These are phyloP conservation scores for Diplodia sapinea DNA, from an alignment of 2,329 filamentous ascomycete genomes.

Conservation along the genomic window DNA sequence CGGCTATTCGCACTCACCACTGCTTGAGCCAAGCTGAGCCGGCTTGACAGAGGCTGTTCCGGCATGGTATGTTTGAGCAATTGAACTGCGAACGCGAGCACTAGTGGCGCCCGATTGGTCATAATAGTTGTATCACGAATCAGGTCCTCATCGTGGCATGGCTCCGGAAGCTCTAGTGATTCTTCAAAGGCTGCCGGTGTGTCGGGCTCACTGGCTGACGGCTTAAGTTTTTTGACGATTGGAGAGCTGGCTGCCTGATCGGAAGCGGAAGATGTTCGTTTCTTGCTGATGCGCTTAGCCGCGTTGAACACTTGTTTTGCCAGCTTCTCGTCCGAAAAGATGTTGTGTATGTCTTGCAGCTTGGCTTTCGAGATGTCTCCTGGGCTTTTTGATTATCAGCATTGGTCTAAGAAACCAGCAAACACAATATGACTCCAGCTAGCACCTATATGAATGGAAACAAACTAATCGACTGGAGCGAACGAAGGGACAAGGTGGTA, in stretches of 20 bases:
- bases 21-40: conserved; percentile 81
- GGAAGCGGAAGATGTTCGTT: conserved; percentile 50
- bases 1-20: conserved; percentile 82
- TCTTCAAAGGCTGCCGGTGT: conserved; percentile 66
- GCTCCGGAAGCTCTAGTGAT: conserved; percentile 63
- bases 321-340: conserved; percentile 60
- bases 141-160: conserved; percentile 62
- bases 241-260: conserved; percentile 41
- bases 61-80: conserved; percentile 82
- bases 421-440: neutral
- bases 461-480: neutral
- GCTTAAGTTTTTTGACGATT: conserved; percentile 47
- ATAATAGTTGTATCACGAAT: conserved; percentile 65
- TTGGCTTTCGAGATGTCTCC: conserved; percentile 58
- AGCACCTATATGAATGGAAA: neutral
- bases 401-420: neutral
- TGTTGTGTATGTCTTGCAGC: conserved; percentile 49
- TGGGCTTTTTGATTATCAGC: conserved; percentile 40
- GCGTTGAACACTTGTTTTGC: conserved; percentile 63
- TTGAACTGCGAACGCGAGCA: conserved; percentile 79
- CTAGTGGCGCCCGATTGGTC: conserved; percentile 81
- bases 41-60: conserved; percentile 81
- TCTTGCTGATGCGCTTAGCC: conserved; percentile 63
- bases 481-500: neutral
- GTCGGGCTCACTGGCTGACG: conserved; percentile 40